Evolutionary conservation across 345 rosid species (phyloP), one percentile per base, ranked within the genome.

Genomic region (Linum trigynum): DNA sequence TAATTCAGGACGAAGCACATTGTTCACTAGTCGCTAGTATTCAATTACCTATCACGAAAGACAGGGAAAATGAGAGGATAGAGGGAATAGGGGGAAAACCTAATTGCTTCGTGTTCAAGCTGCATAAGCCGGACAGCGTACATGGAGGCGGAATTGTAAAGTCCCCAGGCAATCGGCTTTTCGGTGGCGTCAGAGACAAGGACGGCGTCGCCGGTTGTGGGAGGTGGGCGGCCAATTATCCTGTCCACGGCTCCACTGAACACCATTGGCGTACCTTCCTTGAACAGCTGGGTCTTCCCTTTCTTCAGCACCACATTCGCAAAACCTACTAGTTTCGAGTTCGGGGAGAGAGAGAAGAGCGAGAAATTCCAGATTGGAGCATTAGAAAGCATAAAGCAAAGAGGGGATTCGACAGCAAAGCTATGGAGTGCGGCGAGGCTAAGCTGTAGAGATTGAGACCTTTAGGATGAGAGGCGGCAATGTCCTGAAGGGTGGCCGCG

Each of bases 41-140:
- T n/a, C 4, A 56, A 6, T 10, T 57, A 57, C n/a, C 32, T 57
- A 35, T 35, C 16, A 12, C 6, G 60, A 57, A 32, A 57, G 38
- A 57, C 53, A 48, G 53, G 14, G 53, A 11, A 37, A 42, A 43
- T 39, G 73, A 42, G n/a, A 45, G 64, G 15, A 51, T 7, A 23
- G 53, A 60, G 39, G 43, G 42, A 41, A 37, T 63, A 50, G 59
- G 65, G 68, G 65, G 56, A 37, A 63, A 55, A 87, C 92, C 88
- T 82, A 35, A 76, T 59, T 55, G 85, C 82, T 81, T 92, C 98
- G 64, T 92, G 89, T 67, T 92, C 94, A 41, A 88, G 90, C 79
- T 92, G 98, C 98, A 90, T 92, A 39, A 92, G 82, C 45, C 96
- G 85, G 66, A 92, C 96, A 59, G 87, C 79, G 72, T 86, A 90